These are phyloP conservation scores for Pulicaria dysenterica DNA, from an alignment of 129 eudicot genomes.

Conservation along the genomic window DNA sequence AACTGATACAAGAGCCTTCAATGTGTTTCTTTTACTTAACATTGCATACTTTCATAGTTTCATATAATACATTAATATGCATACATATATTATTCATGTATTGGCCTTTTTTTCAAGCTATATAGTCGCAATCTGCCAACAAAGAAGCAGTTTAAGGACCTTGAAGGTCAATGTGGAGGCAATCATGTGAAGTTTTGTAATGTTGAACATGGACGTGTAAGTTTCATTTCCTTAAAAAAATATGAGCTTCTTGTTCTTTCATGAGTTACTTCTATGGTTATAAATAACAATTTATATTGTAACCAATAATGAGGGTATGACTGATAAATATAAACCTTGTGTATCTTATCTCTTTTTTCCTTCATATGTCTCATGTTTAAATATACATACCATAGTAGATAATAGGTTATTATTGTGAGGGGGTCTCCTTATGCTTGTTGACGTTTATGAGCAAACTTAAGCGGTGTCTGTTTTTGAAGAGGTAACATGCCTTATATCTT, in stretches of 20 bases:
- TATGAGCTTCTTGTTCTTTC: conserved; percentile 73
- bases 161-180: conserved; percentile 58
- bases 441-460: background rate
- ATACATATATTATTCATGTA: background rate
- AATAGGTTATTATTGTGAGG: background rate
- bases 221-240: conserved; percentile 61
- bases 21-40: too few relatives aligned
- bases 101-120: background rate
- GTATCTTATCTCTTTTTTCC: too few relatives aligned
- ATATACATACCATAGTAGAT: background rate
- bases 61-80: background rate
- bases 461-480: too few relatives aligned
- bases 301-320: background rate
- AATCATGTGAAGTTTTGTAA: conserved; percentile 52
- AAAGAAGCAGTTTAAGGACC: conserved; percentile 45
- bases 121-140: conserved; percentile 66
- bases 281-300: background rate
- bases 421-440: background rate
- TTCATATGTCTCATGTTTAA: too few relatives aligned
- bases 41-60: background rate
- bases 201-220: conserved; percentile 84
- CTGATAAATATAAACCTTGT: too few relatives aligned
- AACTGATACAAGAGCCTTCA: background rate
- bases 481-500: too few relatives aligned
- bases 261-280: conserved; percentile 31